These are phyloP conservation scores for Alternaria consortialis DNA, from an alignment of 2,329 filamentous ascomycete genomes.

Conservation along the genomic window DNA sequence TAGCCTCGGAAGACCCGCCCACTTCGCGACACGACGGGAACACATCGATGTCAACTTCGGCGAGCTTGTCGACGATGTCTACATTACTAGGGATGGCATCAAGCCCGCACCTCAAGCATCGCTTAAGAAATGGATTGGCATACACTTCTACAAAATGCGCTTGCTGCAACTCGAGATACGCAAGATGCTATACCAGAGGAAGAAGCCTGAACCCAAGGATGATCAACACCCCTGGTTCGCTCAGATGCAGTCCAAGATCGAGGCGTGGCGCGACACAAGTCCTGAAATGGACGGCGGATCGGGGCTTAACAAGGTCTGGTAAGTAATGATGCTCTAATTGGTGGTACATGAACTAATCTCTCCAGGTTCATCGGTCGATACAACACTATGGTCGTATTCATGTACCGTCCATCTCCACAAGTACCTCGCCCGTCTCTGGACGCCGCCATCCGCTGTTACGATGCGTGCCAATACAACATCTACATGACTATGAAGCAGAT, in stretches of 20 bases:
- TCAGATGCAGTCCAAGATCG: constrained; percentile 79
- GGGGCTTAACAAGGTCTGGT: constrained; percentile 84
- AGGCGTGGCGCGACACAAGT: constrained; percentile 79
- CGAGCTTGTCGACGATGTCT: constrained; percentile 79
- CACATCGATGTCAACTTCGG: constrained; percentile 88
- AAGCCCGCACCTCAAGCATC: constrained; percentile 73
- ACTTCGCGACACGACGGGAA: constrained; percentile 82
- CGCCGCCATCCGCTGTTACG: constrained; percentile 84
- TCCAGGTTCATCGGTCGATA: constrained; percentile 72
- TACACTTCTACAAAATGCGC: constrained; percentile 94
- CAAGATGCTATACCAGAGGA: constrained; percentile 84
- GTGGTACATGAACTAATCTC: constrained; percentile 1
- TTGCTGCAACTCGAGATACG: constrained; percentile 87
- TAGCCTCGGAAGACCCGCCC: constrained; percentile 85
- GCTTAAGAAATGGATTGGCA: constrained; percentile 85
- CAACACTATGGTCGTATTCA: constrained; percentile 87
- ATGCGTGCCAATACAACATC: constrained; percentile 83
- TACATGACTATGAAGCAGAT: constrained; percentile 83
- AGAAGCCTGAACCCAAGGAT: constrained; percentile 76
- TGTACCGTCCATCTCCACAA: constrained; percentile 91
- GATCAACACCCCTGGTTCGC: constrained; percentile 89
- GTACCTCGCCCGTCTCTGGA: constrained; percentile 81
- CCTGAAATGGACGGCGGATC: constrained; percentile 75
- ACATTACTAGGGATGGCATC: constrained; percentile 82
- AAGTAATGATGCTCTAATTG: constrained; percentile 45